Base-by-base conservation (phyloP, 1,284 basidiomycete species). In the Crucibulum cyathiforme region DNA sequence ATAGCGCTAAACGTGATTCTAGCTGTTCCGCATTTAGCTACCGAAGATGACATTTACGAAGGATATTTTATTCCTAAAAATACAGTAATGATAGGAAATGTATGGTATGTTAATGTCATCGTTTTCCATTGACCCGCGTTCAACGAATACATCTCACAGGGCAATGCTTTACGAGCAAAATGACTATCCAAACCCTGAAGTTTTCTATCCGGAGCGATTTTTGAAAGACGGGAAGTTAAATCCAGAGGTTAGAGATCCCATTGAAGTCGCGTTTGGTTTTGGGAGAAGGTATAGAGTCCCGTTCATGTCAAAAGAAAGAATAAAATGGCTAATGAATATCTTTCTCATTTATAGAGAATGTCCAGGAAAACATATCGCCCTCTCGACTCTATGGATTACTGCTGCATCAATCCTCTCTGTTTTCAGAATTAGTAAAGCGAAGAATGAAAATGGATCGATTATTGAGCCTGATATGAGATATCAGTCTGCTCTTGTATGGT, bases 351-450 rank as follows among this genome's bases (percentile, higher is more conserved):
- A 19, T 48, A 83, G 80, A 37, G 64, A 79, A 52, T 85, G 85
- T 62, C 82, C 84, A 0, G 85, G 84, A 68, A 64, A 71, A 43
- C 66, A 77, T 53, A 61, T 80, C 41, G 76, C 77, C 3, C 58
- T 62, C 17, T 61, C 63, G 5, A 67, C 74, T 8, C 45, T 75
- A 8, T 78, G 71, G 70, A 70, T 77, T 50, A 63, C 69, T 10
- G 64, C 74, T 13, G 75, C 70, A 1, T 73, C 70, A 7, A 59
- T 77, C 1, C 61, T 79, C 17, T 65, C 73, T 0, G 62, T 64
- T 0, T 75, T 77, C 59, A 61, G 72, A 39, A 63, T 72, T 38
- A 57, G 56, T 12, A 73, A 70, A 47, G 62, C 67, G 9, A 53
- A 58, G 13, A 70, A 69, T 48, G 62, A 61, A 12, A 47, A 68